Evolutionary conservation across 257 asterid species (phyloP), one percentile per base, ranked within the genome.

Genomic region (Solanum pinnatisectum): DNA sequence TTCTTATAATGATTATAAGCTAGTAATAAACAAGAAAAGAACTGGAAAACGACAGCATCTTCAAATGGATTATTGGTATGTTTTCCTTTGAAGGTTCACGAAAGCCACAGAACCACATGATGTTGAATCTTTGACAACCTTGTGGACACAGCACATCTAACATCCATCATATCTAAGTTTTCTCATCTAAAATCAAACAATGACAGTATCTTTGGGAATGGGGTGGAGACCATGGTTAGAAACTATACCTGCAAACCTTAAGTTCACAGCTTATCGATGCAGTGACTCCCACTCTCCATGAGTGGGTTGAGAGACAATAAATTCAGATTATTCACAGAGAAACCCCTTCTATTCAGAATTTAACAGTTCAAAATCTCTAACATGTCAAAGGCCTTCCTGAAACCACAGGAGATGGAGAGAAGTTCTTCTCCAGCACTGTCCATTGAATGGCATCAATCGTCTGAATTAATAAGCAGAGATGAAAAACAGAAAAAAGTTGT

Each of bases 1-100:
- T 60, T 39, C 16, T 32, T 12, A 67, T 63, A 27, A 39, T 37
- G 70, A 83, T 33, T 49, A 84, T 20, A 49, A 88, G 71, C 86
- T 81, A 88, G 18, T 52, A 77, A 84, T 70, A 59, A 74, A 60
- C 79, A 84, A 86, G 83, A 39, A 86, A n/a, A 76, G 85, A 87
- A 40, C 68, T 65, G 35, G 86, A 65, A 20, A 46, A 46, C 6
- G 11, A 13, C 15, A 40, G 71, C 84, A 82, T 32, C 71, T 49
- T 82, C 67, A 30, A 81, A 81, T 27, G 85, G 10, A 46, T 30
- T 81, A 46, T 46, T 81, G 67, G 85, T 44, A 79, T 40, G n/a
- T 27, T 79, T 44, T 44, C 65, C 67, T 79, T 79, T 27, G 25
- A 79, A 44, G 85, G 67, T 81, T 44, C 71, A 82, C 6, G 30